Evolutionary conservation across 2,329 filamentous ascomycete genomes (phyloP).

Genomic region (Exserohilum turcica): DNA sequence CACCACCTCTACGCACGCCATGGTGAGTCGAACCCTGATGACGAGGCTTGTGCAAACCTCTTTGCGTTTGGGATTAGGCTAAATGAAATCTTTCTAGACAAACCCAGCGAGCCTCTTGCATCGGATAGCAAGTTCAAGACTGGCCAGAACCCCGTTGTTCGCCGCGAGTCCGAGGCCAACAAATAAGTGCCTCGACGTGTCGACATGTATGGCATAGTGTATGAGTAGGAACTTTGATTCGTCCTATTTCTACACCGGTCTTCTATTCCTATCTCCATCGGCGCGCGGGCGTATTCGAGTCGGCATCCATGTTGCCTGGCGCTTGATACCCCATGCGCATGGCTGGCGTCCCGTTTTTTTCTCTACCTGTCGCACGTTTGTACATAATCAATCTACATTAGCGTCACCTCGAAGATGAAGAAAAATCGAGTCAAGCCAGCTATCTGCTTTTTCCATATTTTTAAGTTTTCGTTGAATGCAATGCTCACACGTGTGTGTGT

Average conservation of each 20-base stretch:
- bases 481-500: no score
- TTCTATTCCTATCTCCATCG: slow-evolving; percentile 4
- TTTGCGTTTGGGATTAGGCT: slow-evolving; percentile 31
- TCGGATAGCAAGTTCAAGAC: slow-evolving; percentile 54
- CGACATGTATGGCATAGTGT: not conserved
- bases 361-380: not conserved
- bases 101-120: slow-evolving; percentile 59
- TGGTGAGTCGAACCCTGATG: slow-evolving; percentile 46
- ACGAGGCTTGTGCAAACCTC: slow-evolving; percentile 24
- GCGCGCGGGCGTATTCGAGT: slow-evolving; percentile 8
- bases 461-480: no score
- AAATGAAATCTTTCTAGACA: slow-evolving; percentile 49
- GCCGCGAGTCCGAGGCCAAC: slow-evolving; percentile 53
- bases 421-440: not conserved
- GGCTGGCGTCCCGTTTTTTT: slow-evolving; percentile 7
- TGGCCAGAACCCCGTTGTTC: slow-evolving; percentile 54
- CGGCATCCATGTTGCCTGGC: slow-evolving; percentile 12
- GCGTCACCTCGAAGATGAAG: not conserved
- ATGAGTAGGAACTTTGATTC: not conserved
- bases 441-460: not conserved
- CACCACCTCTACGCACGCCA: slow-evolving; percentile 57
- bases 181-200: slow-evolving; percentile 47
- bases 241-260: not conserved
- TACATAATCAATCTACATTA: slow-evolving; percentile 6
- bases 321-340: slow-evolving; percentile 13